Base-by-base conservation (phyloP, 257 asterid species). In the Primulina huaijiensis region DNA sequence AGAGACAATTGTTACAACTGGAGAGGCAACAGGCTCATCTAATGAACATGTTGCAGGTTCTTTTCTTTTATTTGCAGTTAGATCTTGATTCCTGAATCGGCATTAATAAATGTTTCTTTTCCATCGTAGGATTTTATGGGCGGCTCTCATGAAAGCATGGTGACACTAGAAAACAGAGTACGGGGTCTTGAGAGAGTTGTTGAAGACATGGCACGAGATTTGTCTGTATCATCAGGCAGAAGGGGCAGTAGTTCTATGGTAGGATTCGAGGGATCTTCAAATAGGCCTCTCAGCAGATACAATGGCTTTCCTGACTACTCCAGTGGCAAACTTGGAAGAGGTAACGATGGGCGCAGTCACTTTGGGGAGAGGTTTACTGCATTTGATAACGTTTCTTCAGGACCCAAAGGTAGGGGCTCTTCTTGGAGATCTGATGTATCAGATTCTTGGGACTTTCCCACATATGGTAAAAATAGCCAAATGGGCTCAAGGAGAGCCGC, bases 141-240 rank as follows among this genome's bases (percentile, higher is more conserved):
- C 25, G 96, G 99, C 62, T 94, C 98, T 60, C 99, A 89, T 73
- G 90, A 88, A 58, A 89, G 90, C 89, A 94, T 94, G 99, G 74
- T 92, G 77, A 90, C 99, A 63, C 87, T 94, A 14, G 99, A 92
- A 80, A 87, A 85, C 72, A 87, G 99, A 79, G 98, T 94, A 10
- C 80, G 93, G 52, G 97, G 99, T 62, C 97, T 94, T 30, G 99
- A 94, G 88, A 86, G 99, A 83, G 90, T 94, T 23, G 96, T 94
- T 43, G 99, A 89, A 77, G 97, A 89, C 79, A 91, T 91, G 99
- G 96, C 97, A 63, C 88, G 88, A 52, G 96, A 89, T 82, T 85
- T 94, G 65, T 89, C 97, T n/a, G 78, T 94, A 75, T 88, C 97
- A 65, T 46, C 95, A 2, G 82, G 93, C 72, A 84, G 96, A 83